phyloP scores from a whole-genome alignment of 352 stramenopile genomes.

The Phytopythium vexans region DNA sequence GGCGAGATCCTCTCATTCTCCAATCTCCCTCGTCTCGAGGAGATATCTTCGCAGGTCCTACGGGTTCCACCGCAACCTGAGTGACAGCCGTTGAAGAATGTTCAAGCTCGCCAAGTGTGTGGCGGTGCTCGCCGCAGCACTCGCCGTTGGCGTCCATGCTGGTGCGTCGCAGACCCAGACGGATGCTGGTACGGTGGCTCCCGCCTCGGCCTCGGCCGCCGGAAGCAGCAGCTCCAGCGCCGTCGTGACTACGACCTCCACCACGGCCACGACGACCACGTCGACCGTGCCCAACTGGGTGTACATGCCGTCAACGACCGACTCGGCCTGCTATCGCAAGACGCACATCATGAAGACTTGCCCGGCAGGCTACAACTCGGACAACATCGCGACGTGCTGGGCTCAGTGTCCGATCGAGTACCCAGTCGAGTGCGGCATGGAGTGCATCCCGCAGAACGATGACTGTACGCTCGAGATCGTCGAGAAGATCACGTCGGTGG shows the following conservation, averaged over 20 bases:
- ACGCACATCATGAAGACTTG: slow-evolving; percentile 30
- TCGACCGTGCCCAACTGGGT: slow-evolving; percentile 28
- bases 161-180: neutral
- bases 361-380: slow-evolving; percentile 37
- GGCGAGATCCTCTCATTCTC: too few species aligned
- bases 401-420: slow-evolving; percentile 69
- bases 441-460: slow-evolving; percentile 73
- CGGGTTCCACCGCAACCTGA: too few species aligned
- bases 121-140: neutral
- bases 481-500: slow-evolving; percentile 42
- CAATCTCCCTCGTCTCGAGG: too few species aligned
- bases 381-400: slow-evolving; percentile 58
- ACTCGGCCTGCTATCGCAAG: slow-evolving; percentile 53
- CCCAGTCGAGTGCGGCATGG: slow-evolving; percentile 62
- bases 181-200: slow-evolving; percentile 3
- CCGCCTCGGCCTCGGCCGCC: neutral
- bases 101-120: slow-evolving; percentile 2
- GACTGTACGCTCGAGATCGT: slow-evolving; percentile 53
- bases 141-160: neutral
- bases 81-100: neutral
- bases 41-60: too few species aligned
- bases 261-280: neutral
- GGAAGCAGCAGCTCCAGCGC: neutral
- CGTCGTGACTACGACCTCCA: neutral
- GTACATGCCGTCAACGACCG: slow-evolving; percentile 12